A percentile compares a stretch with the other conserved stretches of the same genome.
These are phyloP conservation scores for Marasmius tenuissimus DNA, from an alignment of 1,284 basidiomycete species.

Conservation along the genomic window DNA sequence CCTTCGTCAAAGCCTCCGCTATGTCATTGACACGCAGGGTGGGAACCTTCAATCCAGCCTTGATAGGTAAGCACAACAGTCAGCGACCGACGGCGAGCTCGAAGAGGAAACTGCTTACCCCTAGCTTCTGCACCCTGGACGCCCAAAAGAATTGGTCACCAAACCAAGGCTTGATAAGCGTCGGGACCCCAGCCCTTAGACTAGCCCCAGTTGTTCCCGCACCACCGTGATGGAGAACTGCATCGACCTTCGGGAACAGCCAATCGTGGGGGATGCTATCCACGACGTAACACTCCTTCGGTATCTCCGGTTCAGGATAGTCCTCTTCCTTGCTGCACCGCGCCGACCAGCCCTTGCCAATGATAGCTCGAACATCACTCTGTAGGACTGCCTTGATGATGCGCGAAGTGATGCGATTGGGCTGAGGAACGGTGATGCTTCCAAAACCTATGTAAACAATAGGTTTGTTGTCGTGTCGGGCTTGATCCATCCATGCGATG, in stretches of 20 bases:
- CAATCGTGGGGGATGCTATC: constrained; percentile 81
- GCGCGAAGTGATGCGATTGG: constrained; percentile 59
- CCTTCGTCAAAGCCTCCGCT: constrained; percentile 51
- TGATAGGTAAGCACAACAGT: constrained; percentile 2
- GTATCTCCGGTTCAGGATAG: constrained; percentile 38
- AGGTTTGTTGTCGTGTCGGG: constrained; percentile 56
- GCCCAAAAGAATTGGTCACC: constrained; percentile 77
- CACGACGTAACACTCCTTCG: constrained; percentile 46
- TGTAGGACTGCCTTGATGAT: constrained; percentile 69
- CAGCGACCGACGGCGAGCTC: constrained; percentile 1
- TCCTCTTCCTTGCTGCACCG: constrained; percentile 44
- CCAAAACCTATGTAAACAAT: constrained; percentile 80
- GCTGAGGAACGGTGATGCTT: constrained; percentile 73
- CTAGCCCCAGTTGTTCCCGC: constrained; percentile 74
- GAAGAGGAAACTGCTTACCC: constrained; percentile 33
- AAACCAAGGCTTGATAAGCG: constrained; percentile 75
- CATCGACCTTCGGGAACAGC: constrained; percentile 74
- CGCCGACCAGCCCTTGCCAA: constrained; percentile 78
- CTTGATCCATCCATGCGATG: constrained; percentile 54
- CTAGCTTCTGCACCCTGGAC: constrained; percentile 60
- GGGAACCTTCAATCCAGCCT: constrained; percentile 50
- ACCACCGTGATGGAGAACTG: constrained; percentile 71
- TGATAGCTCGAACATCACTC: constrained; percentile 69
- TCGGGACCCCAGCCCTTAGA: constrained; percentile 71
- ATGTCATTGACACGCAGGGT: constrained; percentile 51